phyloP scores from a whole-genome alignment of 1,284 basidiomycete species.

The Cutaneotrichosporon sp. region DNA sequence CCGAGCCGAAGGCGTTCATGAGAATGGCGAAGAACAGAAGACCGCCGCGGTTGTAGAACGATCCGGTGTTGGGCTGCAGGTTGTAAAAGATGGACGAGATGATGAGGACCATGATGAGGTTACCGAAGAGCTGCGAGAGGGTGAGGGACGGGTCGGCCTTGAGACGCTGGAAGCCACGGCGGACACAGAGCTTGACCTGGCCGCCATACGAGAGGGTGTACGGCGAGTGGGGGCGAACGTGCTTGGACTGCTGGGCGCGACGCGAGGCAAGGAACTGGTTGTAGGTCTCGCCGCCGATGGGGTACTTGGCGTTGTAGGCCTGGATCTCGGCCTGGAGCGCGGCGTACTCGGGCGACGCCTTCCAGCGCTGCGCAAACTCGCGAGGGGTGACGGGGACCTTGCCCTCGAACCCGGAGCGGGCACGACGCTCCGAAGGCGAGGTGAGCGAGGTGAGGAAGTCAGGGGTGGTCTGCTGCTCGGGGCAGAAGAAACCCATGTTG shows the following conservation, averaged over 20 bases:
- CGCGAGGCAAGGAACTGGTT: conserved; percentile 54
- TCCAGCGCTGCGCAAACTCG: conserved; percentile 60
- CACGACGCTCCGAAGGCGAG: conserved; percentile 62
- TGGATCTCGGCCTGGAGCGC: conserved; percentile 50
- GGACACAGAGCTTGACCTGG: conserved; percentile 54
- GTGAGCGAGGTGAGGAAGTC: conserved; percentile 68
- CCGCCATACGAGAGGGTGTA: conserved; percentile 54
- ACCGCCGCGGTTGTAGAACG: conserved; percentile 47
- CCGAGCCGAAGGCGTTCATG: conserved; percentile 46
- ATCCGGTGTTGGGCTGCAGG: conserved; percentile 38
- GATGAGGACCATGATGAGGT: conserved; percentile 54
- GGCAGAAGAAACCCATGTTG: conserved; percentile 69
- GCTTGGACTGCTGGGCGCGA: conserved; percentile 55
- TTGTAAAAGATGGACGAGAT: conserved; percentile 55
- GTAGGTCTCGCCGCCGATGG: conserved; percentile 49
- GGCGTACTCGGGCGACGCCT: conserved; percentile 45
- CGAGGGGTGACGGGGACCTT: conserved; percentile 63
- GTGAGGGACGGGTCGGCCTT: conserved; percentile 53
- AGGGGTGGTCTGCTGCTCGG: conserved; percentile 51
- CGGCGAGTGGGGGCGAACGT: conserved; percentile 48
- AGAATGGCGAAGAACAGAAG: conserved; percentile 56
- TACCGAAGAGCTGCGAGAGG: conserved; percentile 53
- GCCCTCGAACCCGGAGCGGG: conserved; percentile 57
- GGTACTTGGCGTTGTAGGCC: conserved; percentile 49
- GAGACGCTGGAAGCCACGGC: conserved; percentile 53